Base-by-base conservation (phyloP, 116 monocot species). In the Papilionanthe hybrid region DNA sequence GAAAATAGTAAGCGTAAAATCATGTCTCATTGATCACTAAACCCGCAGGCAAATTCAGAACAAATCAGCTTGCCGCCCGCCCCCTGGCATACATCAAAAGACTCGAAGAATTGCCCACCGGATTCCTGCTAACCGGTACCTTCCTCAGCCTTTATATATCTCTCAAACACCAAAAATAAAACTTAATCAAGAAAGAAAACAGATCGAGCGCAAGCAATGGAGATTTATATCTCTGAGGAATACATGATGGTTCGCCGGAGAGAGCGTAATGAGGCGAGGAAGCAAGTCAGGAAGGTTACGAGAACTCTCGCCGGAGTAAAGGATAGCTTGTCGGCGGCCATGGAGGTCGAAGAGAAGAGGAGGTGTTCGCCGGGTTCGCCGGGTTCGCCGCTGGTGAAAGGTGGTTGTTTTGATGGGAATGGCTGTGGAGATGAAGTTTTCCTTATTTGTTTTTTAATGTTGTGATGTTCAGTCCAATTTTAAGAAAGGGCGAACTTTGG, bases 151-250 rank as follows among this genome's bases (percentile, higher is more conserved):
- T 65, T 27, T 65, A 65, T 25, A 10, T 65, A 65, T 65, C 27
- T 65, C 22, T 65, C 27, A 10, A 27, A 1, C 65, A 65, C 23
- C 65, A 1, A 27, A 65, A 65, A 27, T 65, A 25, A 8, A 53
- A 53, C 15, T 53, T 53, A 18, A 53, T 53, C 17, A 53, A 53
- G 13, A 53, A 53, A 15, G 17, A 53, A 65, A 23, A 65, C 65
- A 25, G 65, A 65, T 22, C 65, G 27, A 22, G 7, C 9, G 25
- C 25, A 27, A 65, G 65, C 5, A 27, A 65, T 27, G 53, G 71
- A 73, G 13, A 44, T 43, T 44, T 73, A 73, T 44, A 73, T 73
- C 73, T 43, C 73, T 13, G 73, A 73, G 73, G 73, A 73, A 22
- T 73, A 73, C 73, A 44, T 73, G n/a, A 22, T 44, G 27, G 73